Evolutionary conservation across 306 rosid genomes (phyloP), one percentile per base, ranked within the genome.

Genomic region (Lathyrus tuberosus): DNA sequence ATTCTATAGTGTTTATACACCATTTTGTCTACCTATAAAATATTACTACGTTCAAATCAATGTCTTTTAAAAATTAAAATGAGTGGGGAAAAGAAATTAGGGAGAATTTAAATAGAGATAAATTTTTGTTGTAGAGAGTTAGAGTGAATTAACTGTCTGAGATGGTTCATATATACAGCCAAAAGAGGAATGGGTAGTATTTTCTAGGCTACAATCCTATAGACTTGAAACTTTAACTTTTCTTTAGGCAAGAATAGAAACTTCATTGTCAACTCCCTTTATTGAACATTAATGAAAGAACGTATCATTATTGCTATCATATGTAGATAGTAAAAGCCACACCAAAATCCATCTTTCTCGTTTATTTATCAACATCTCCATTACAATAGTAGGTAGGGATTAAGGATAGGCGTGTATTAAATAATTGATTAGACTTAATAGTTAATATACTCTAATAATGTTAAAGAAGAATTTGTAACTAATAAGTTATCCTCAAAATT

Each of bases 321-420:
- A 52, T 52, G 31, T 11, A 20, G 59, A 10, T 52, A 53, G 3
- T 22, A 53, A 22, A 20, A 53, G 30, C 8, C n/a, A 18, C 14
- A 52, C 30, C 59, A 10, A 52, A 52, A 52, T 52, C n/a, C 31
- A 53, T 24, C 33, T 10, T 53, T 53, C 59, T 53, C 59, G 22
- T 22, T 53, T 17, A 49, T 8, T 17, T 49, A 11, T 17, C 4
- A 3, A 22, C 13, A 8, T 49, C 16, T 49, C 11, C 13, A 49
- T 8, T n/a, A 46, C 56, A 13, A 49, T 16, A 16, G 38, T 16
- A 17, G 53, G 10, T 15, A n/a, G 52, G 18, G 17, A 15, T 47
- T 47, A 14, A 47, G 38, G 38, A 33, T 33, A 33, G 6, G 38
- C 37, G 6, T 33, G 9, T 6, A 1, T 6, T 33, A 33, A 33